Evolutionary conservation across 192 early-diverging fungal genomes (phyloP).

Genomic region (Allomyces javanicus): DNA sequence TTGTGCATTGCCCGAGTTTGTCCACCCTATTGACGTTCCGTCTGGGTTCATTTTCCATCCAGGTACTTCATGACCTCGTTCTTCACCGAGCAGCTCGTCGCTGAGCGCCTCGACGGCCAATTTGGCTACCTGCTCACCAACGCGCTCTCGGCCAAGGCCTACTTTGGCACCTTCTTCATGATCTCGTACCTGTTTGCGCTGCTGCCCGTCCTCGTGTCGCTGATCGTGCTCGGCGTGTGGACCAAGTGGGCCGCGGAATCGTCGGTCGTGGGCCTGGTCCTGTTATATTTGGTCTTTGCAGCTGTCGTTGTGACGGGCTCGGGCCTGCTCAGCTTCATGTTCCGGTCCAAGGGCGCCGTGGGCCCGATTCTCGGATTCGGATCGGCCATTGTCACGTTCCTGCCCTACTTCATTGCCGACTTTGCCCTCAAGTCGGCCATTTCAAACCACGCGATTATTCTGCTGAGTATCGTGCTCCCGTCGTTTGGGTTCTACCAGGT

Average conservation of each 20-base stretch:
- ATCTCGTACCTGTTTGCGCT: conserved; percentile 13
- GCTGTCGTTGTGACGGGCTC: conserved; percentile 9
- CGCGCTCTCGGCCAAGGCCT: not conserved
- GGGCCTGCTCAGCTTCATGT: conserved; percentile 13
- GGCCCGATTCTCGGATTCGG: conserved; percentile 15
- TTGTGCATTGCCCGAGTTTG: no score
- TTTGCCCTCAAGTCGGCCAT: conserved; percentile 10
- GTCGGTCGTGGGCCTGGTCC: conserved; percentile 14
- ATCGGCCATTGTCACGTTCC: conserved; percentile 15
- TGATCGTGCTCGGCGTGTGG: conserved; percentile 15
- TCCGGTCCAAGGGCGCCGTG: conserved; percentile 13
- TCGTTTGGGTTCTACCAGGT: not conserved
- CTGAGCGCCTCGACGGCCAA: not conserved
- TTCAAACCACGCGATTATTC: not conserved
- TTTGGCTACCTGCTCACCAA: not conserved
- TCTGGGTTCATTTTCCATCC: no score
- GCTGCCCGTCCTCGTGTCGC: conserved; percentile 10
- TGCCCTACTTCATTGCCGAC: conserved; percentile 21
- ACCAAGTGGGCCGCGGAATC: conserved; percentile 11
- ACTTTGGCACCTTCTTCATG: not conserved
- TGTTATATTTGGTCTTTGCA: conserved; percentile 9
- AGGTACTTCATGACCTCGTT: not conserved
- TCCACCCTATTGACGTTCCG: not conserved
- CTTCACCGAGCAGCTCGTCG: not conserved
- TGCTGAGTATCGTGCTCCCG: not conserved